Evolutionary conservation across 2,329 filamentous ascomycete genomes (phyloP), one percentile per base, ranked within the genome.

Genomic region (Atkinsonella texensis): DNA sequence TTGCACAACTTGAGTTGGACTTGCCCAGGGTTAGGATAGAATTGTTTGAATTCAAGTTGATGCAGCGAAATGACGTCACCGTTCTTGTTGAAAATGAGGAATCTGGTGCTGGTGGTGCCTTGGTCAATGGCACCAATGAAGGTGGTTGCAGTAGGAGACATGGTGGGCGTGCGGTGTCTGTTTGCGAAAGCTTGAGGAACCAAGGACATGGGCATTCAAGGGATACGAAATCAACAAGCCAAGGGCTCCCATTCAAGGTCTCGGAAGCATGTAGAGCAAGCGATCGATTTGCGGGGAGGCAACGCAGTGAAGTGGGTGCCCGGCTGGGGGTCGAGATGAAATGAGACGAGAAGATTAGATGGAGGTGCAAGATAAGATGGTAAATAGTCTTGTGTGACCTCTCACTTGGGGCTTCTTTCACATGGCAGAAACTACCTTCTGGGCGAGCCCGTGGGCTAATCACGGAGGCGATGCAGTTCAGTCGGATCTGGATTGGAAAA

Each of bases 71-170:
- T 75, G 18, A 85, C 83, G 55, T 84, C 77, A 48, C 85, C 85
- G 35, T 73, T 71, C 56, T 77, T 75, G 67, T 89, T 82, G 68
- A 89, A 89, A 62, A 89, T 87, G 60, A 89, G 75, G 64, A 89
- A 89, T 12, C 86, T 76, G 23, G 86, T 83, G 64, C 83, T 87
- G 51, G 85, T 89, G 35, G 85, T 90, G 57, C 86, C 85, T 65
- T 89, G 85, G 63, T 90, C 85, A 63, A 90, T 89, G 52, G 84
- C 83, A 56, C 85, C 86, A 55, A 89, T 80, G 60, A 85, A 89
- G 55, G 62, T 54, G 50, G 55, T 56, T 42, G 58, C 55, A 15
- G 58, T 47, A 15, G 62, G 58, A 58, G 66, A 58, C 67, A 69
- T 69, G 51, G 53, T 59, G 58, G 48, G 50, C 54, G 53, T 47